Evolutionary conservation across 805 yeast genomes (phyloP), one percentile per base, ranked within the genome.

Genomic region (Myxozyma geophila): DNA sequence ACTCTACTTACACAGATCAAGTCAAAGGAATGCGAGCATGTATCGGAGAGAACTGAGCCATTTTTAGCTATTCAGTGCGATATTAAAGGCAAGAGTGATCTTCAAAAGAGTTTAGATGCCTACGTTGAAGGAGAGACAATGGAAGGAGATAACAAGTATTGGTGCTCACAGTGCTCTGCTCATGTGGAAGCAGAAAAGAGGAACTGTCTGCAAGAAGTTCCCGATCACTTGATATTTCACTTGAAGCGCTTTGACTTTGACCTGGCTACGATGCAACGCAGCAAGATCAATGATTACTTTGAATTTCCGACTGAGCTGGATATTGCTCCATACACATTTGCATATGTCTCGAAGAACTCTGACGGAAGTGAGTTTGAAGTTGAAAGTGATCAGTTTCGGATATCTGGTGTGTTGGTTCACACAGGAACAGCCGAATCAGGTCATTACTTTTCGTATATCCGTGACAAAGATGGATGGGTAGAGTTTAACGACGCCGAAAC

Each of bases 361-460:
- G 54, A 58, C 33, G 48, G 23, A 7, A 15, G 35, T 5, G 59
- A 28, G 5, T 4, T n/a, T 10, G 37, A 21, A 37, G 50, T 19
- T 19, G 44, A 19, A 33, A 33, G 35, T 10, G 67, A 64, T 23
- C 44, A 39, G 53, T 65, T 56, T 41, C 23, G 44, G 21, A 33
- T 65, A 12, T 59, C 58, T 7, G 68, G 68, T 7, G 55, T 65
- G 47, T 39, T 65, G n/a, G 63, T 65, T 10, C 68, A 65, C 44
- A 56, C 61, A 13, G 68, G 68, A 8, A 62, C 67, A 9, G 68
- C 68, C 6, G 68, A 65, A 37, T 62, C 67, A 13, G 68, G 68
- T 13, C 68, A 65, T 54, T 65, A 65, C 43, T 65, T 58, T 44
- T 65, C 68, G 15, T 65, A 65, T 41, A 63, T 63, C 35, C 58